Conservation (phyloP, 1,284 basidiomycete genomes). For the Salmacisia buchloeana region DNA sequence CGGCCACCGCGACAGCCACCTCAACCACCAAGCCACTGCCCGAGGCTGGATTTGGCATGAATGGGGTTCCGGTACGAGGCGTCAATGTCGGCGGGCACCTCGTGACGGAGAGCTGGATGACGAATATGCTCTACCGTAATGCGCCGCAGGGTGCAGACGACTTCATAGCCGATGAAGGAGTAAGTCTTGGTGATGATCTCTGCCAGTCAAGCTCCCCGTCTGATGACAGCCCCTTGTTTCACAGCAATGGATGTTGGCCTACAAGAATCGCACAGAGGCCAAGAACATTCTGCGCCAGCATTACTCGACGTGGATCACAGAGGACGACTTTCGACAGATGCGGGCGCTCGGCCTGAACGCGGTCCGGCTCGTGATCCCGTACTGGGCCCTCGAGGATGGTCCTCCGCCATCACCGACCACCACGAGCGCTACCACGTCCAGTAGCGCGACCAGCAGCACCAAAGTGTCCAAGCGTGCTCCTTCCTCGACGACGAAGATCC, state of each 20-base stretch:
- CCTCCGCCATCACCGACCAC: not conserved
- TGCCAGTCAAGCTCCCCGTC: not conserved
- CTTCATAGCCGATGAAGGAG: not conserved
- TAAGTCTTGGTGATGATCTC: not conserved
- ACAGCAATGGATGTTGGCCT: not conserved
- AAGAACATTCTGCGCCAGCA: conserved; percentile 30
- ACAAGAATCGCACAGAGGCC: not conserved
- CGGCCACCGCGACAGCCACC: not conserved
- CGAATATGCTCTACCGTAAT: not conserved
- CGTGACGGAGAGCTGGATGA: not conserved
- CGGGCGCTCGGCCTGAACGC: conserved; percentile 49
- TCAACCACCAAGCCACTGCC: not conserved
- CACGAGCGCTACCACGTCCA: not conserved
- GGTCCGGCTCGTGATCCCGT: conserved; percentile 24
- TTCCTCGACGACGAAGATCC: no score
- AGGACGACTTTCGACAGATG: conserved; percentile 52
- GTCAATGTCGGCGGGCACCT: not conserved
- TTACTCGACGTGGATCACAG: conserved; percentile 48
- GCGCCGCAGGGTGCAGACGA: not conserved
- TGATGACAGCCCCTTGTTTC: not conserved
- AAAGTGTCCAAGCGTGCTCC: no score
- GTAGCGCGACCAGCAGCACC: not conserved
- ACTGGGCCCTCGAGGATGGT: conserved; percentile 5
- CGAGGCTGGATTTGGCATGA: not conserved
- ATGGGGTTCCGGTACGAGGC: not conserved